Conservation (phyloP, 768 basidiomycete species). For the Russula brevipes region DNA sequence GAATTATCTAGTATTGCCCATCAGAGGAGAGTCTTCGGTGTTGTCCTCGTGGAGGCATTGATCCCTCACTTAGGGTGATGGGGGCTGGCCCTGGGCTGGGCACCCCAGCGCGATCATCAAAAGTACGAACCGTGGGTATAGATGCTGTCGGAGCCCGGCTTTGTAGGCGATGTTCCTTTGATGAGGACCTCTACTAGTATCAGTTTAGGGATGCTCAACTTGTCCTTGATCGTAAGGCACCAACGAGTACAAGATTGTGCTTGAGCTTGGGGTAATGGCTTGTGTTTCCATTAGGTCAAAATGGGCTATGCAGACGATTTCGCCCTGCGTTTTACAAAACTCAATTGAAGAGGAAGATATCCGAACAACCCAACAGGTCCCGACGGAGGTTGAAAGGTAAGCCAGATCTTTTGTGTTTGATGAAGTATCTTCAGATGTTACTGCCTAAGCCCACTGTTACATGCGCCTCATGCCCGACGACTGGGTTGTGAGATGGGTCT, state of each 20-base stretch:
- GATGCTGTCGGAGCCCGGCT: conserved; percentile 52
- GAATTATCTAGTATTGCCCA: conserved; percentile 46
- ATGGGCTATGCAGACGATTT: conserved; percentile 53
- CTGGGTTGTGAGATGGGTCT: too few relatives aligned
- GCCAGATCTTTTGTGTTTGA: too few relatives aligned
- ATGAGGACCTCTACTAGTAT: conserved; percentile 42
- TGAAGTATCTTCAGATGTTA: conserved; percentile 35
- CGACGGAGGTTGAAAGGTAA: too few relatives aligned
- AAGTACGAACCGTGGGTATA: conserved; percentile 57
- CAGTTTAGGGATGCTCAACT: conserved; percentile 51
- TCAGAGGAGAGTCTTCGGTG: conserved; percentile 39
- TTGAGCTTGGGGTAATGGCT: conserved; percentile 40
- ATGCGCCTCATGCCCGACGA: too few relatives aligned
- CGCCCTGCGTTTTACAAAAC: conserved; percentile 41
- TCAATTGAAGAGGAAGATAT: conserved; percentile 47
- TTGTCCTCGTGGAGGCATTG: conserved; percentile 47
- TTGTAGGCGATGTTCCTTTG: conserved; percentile 38
- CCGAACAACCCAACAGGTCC: conserved; percentile 43
- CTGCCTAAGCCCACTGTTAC: neutral
- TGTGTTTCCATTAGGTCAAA: conserved; percentile 49
- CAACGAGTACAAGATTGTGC: conserved; percentile 46
- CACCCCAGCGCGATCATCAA: conserved; percentile 56
- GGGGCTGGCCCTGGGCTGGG: conserved; percentile 42
- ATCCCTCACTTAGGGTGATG: conserved; percentile 55
- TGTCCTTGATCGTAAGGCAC: conserved; percentile 43